phyloP scores from a whole-genome alignment of 1,284 basidiomycete genomes.

The Garcileccinum viscosum region DNA sequence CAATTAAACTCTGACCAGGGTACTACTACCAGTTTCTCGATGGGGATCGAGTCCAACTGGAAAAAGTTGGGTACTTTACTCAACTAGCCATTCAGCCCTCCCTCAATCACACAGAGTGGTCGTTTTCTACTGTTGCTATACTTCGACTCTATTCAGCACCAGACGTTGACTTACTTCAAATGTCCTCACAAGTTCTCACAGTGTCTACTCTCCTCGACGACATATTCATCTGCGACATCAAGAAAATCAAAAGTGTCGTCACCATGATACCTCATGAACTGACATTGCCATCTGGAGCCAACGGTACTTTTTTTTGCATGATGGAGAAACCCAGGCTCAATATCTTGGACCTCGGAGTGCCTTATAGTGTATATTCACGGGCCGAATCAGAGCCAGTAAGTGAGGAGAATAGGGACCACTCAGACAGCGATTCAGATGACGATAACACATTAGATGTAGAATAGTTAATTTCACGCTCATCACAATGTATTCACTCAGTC shows the following conservation, averaged over 20 bases:
- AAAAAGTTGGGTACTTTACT: constrained; percentile 1
- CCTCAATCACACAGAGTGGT: not conserved
- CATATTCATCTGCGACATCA: constrained; percentile 4
- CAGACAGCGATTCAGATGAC: too few relatives aligned
- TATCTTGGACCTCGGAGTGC: constrained; percentile 11
- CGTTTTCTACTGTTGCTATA: not conserved
- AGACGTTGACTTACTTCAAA: constrained; percentile 7
- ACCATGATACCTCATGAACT: constrained; percentile 11
- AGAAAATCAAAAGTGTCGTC: constrained; percentile 7
- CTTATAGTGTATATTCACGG: constrained; percentile 12
- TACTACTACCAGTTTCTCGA: not conserved
- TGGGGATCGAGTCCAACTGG: not conserved
- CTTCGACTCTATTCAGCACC: constrained; percentile 4
- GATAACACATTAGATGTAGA: too few relatives aligned
- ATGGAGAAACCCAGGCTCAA: constrained; percentile 14
- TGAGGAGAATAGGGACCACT: too few relatives aligned
- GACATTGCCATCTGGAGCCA: not conserved
- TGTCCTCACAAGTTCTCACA: constrained; percentile 12
- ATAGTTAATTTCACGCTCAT: too few relatives aligned
- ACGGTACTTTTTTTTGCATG: constrained; percentile 9
- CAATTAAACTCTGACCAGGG: not conserved
- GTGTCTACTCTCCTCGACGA: constrained; percentile 1
- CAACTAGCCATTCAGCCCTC: not conserved
- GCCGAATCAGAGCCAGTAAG: too few relatives aligned
- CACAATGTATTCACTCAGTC: too few relatives aligned